phyloP scores from a whole-genome alignment of 306 rosid species.

The Lathyrus aphaca region DNA sequence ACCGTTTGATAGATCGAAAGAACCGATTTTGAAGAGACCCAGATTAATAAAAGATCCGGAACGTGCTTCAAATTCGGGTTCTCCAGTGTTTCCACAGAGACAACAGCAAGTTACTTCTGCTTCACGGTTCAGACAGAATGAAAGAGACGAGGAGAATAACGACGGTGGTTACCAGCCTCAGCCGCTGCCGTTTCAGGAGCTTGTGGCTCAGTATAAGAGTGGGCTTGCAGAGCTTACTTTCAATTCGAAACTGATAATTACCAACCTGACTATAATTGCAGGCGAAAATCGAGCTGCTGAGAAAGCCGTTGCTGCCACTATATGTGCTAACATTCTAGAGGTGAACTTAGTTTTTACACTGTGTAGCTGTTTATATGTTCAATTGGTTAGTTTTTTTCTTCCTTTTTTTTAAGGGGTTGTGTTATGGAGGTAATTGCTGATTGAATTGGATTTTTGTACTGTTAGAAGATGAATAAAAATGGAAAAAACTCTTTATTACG shows the following conservation, averaged over 20 bases:
- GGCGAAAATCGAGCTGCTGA: conserved; percentile 74
- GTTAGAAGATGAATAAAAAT: conserved; percentile 16
- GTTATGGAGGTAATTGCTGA: conserved; percentile 47
- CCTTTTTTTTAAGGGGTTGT: not conserved
- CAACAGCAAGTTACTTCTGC: not conserved
- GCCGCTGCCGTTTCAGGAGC: conserved; percentile 71
- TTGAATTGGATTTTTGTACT: conserved; percentile 58
- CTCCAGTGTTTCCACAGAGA: not conserved
- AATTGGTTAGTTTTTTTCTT: not conserved
- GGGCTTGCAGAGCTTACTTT: conserved; percentile 89
- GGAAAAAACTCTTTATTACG: not conserved
- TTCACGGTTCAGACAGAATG: conserved; percentile 38
- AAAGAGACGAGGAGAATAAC: conserved; percentile 56
- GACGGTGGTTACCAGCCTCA: conserved; percentile 66
- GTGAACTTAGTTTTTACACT: conserved; percentile 71
- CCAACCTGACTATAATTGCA: conserved; percentile 86
- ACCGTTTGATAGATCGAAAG: not conserved
- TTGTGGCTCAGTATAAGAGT: conserved; percentile 68
- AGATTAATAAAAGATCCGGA: not conserved
- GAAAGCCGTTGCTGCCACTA: conserved; percentile 62
- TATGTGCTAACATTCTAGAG: conserved; percentile 85
- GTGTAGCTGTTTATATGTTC: conserved; percentile 52
- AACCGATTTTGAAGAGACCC: not conserved
- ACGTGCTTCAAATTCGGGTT: not conserved
- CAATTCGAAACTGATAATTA: conserved; percentile 89